These are phyloP conservation scores for Fomes fomentarius DNA, from an alignment of 1,284 basidiomycete genomes.

Conservation along the genomic window DNA sequence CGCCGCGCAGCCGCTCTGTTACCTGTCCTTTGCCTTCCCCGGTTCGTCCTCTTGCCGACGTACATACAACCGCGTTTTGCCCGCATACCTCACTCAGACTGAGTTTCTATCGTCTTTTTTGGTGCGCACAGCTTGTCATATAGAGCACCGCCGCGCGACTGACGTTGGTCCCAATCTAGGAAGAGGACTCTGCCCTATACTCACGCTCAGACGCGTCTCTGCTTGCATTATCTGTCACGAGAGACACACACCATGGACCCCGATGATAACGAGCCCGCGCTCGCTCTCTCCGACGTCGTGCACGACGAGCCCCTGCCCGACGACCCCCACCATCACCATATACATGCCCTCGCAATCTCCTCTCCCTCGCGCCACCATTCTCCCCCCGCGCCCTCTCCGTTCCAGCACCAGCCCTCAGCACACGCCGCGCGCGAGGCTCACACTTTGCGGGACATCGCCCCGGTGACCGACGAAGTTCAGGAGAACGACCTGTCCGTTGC, in stretches of 20 bases:
- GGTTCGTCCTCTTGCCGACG: background rate
- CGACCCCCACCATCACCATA: constrained; percentile 41
- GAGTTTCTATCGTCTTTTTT: background rate
- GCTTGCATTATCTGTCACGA: background rate
- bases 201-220: constrained; percentile 11
- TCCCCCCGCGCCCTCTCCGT: constrained; percentile 33
- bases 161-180: constrained; percentile 5
- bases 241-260: constrained; percentile 51
- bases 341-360: constrained; percentile 21
- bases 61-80: background rate
- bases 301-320: constrained; percentile 64
- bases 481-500: constrained; percentile 30
- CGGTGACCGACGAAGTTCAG: constrained; percentile 22
- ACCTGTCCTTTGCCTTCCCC: constrained; percentile 2
- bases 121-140: constrained; percentile 6
- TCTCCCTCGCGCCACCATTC: constrained; percentile 27
- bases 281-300: constrained; percentile 78
- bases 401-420: constrained; percentile 33
- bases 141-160: constrained; percentile 9
- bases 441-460: constrained; percentile 4
- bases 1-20: constrained; percentile 8
- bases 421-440: constrained; percentile 12
- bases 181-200: constrained; percentile 2
- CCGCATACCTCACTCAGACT: background rate
- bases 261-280: constrained; percentile 54